Conservation (phyloP, 2,329 filamentous ascomycete species). For the Ophiosphaerella narmari region DNA sequence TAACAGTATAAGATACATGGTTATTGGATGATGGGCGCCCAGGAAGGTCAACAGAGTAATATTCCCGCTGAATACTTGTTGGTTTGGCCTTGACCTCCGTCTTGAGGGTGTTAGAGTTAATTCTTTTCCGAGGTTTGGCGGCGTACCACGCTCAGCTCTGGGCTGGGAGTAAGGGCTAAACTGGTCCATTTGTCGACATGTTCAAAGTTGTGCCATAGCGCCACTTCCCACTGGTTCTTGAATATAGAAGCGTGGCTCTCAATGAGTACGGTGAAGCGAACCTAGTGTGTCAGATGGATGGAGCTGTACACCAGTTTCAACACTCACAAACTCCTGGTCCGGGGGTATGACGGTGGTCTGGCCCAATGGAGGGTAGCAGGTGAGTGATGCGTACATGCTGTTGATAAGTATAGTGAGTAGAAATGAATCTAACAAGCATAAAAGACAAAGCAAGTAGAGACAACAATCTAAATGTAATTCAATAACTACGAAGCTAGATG, state of each 20-base stretch:
- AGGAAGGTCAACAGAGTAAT: conserved; percentile 59
- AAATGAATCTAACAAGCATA: neutral
- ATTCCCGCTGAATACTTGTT: conserved; percentile 46
- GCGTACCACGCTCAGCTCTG: conserved; percentile 32
- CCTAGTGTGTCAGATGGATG: conserved; percentile 30
- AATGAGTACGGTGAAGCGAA: conserved; percentile 70
- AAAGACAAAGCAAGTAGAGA: neutral
- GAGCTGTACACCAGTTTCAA: neutral
- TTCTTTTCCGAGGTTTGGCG: neutral
- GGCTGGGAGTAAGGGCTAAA: conserved; percentile 56
- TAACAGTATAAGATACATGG: conserved; percentile 69
- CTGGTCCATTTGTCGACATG: conserved; percentile 63
- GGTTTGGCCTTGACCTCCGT: conserved; percentile 22
- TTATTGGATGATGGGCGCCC: conserved; percentile 51
- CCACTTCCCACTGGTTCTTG: conserved; percentile 69
- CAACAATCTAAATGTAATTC: neutral
- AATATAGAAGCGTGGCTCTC: conserved; percentile 62
- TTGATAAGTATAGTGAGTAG: neutral
- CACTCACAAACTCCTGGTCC: conserved; percentile 45
- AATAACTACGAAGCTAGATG: neutral
- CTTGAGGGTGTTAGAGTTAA: conserved; percentile 13
- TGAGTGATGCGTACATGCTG: conserved; percentile 59
- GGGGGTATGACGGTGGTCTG: conserved; percentile 68
- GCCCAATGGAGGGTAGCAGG: conserved; percentile 72
- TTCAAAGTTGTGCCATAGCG: conserved; percentile 72